These are phyloP conservation scores for Fraxinus platypoda DNA, from an alignment of 305 asterid genomes.

Conservation along the genomic window DNA sequence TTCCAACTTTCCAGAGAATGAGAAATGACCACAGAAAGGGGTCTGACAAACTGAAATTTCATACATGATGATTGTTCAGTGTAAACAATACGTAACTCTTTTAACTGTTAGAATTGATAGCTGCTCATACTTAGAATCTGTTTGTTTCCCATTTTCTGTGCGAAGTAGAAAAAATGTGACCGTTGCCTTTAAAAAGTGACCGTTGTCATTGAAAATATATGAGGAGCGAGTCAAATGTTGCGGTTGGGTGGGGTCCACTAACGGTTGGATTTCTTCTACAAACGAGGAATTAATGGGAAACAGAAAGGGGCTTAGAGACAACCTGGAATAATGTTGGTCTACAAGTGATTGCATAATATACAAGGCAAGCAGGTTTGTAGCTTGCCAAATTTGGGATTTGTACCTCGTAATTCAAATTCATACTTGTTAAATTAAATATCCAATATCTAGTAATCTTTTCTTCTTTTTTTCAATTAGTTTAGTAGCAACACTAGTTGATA, in stretches of 20 bases:
- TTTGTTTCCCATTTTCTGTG: no score
- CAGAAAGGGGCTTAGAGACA: no score
- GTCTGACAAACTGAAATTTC: background rate
- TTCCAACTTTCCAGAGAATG: conserved; percentile 9
- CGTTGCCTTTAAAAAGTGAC: no score
- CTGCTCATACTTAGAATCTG: background rate
- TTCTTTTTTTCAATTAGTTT: background rate
- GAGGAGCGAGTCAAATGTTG: no score
- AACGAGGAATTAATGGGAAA: no score
- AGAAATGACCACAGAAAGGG: background rate
- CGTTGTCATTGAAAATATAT: no score
- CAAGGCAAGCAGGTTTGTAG: background rate
- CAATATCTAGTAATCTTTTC: background rate
- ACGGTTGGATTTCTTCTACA: no score
- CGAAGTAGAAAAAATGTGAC: no score
- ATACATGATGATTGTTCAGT: background rate
- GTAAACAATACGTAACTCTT: background rate
- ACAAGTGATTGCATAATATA: background rate
- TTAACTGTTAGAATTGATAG: background rate
- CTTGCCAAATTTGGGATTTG: background rate
- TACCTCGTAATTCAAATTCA: background rate
- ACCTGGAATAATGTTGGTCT: background rate
- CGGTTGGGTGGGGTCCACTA: no score
- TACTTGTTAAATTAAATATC: background rate
- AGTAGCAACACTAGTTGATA: background rate